phyloP scores from a whole-genome alignment of 805 yeast species.

The Candida quercuum region DNA sequence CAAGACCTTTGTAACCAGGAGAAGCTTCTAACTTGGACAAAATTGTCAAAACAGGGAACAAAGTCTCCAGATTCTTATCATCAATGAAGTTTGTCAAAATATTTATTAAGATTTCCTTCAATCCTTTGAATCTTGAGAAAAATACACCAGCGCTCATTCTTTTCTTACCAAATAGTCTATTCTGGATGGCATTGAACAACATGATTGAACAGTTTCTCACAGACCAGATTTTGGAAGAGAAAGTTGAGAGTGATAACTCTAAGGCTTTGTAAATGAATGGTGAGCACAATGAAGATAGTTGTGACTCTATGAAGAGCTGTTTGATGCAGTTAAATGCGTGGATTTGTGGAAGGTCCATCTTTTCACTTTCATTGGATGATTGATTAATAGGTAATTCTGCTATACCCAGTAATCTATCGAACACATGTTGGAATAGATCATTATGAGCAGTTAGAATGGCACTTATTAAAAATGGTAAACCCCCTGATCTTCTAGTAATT shows the following conservation, averaged over 20 bases:
- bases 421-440: conserved; percentile 43
- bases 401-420: conserved; percentile 45
- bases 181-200: conserved; percentile 83
- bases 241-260: conserved; percentile 53
- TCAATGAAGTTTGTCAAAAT: conserved; percentile 31
- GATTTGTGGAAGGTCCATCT: conserved; percentile 81
- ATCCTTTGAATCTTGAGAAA: conserved; percentile 56
- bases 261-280: conserved; percentile 53
- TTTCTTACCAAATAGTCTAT: conserved; percentile 68
- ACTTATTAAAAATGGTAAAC: conserved; percentile 75
- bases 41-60: conserved; percentile 73
- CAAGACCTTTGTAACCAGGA: conserved; percentile 46
- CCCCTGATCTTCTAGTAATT: conserved; percentile 89
- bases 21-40: conserved; percentile 63
- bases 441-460: conserved; percentile 52
- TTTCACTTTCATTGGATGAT: conserved; percentile 43
- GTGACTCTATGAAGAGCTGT: conserved; percentile 67
- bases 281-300: conserved; percentile 48
- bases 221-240: conserved; percentile 73
- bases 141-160: conserved; percentile 57
- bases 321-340: conserved; percentile 87
- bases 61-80: conserved; percentile 43
- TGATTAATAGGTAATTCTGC: conserved; percentile 46
- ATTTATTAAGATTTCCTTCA: conserved; percentile 43
- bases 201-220: conserved; percentile 88